These are phyloP conservation scores for Gliomastix tumulicola DNA, from an alignment of 2,329 filamentous ascomycete species.

Conservation along the genomic window DNA sequence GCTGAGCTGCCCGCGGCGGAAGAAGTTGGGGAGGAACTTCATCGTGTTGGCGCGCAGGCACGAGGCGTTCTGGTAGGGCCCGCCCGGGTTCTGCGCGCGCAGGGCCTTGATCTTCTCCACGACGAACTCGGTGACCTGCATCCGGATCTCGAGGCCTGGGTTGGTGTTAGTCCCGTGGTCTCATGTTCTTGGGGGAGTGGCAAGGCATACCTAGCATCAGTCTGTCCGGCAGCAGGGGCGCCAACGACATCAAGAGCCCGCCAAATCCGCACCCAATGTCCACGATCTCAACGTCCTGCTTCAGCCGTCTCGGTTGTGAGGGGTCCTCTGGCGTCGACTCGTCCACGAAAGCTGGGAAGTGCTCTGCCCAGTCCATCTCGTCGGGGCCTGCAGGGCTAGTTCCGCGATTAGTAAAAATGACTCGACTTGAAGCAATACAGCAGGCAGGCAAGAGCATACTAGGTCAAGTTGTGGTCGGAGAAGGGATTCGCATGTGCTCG, in stretches of 20 bases:
- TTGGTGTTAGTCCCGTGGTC: too few species aligned
- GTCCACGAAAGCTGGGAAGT: conserved; percentile 69
- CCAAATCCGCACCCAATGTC: conserved; percentile 98
- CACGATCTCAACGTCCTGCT: conserved; percentile 76
- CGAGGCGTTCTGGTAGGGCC: conserved; percentile 75
- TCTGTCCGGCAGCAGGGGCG: conserved; percentile 72
- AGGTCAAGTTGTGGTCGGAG: conserved; percentile 83
- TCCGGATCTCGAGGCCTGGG: conserved; percentile 83
- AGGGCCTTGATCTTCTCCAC: conserved; percentile 80
- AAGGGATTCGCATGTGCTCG: conserved; percentile 97
- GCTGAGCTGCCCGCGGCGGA: conserved; percentile 68
- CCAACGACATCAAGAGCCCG: conserved; percentile 78
- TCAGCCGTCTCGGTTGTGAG: conserved; percentile 16
- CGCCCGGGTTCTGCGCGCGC: conserved; percentile 53
- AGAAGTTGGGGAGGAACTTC: conserved; percentile 99
- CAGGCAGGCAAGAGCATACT: too few species aligned
- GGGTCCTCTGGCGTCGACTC: conserved; percentile 20
- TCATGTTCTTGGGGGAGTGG: background rate
- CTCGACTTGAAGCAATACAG: too few species aligned
- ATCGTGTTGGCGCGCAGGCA: conserved; percentile 92
- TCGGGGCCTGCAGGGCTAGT: conserved; percentile 70
- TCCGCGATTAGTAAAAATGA: too few species aligned
- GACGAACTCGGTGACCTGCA: conserved; percentile 84
- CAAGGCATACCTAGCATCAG: conserved; percentile 65
- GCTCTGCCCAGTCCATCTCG: conserved; percentile 84